Evolutionary conservation across 1,284 basidiomycete genomes (phyloP).

Genomic region (Volvariella volvacea): DNA sequence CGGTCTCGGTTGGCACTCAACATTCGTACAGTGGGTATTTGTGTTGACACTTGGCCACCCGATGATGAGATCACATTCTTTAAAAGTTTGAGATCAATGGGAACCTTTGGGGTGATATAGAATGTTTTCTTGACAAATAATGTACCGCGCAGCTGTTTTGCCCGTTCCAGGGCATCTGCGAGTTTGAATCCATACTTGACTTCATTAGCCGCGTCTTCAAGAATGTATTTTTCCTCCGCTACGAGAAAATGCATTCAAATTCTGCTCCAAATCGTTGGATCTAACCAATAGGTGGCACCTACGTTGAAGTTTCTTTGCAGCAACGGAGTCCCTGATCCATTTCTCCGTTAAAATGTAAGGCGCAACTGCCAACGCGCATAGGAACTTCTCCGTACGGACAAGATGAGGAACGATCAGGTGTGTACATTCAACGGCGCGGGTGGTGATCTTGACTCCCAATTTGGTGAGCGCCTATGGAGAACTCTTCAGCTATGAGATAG

Average conservation of each 20-base stretch:
- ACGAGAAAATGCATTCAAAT: conserved; percentile 8
- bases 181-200: conserved; percentile 60
- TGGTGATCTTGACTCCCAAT: conserved; percentile 58
- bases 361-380: conserved; percentile 59
- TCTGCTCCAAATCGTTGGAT: no score
- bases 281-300: no score
- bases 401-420: conserved; percentile 65
- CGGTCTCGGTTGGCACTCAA: conserved; percentile 43
- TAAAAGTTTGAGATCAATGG: conserved; percentile 48
- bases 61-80: conserved; percentile 58
- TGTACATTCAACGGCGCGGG: conserved; percentile 61
- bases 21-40: conserved; percentile 48
- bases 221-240: conserved; percentile 59
- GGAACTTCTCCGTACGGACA: conserved; percentile 78
- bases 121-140: conserved; percentile 63
- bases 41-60: conserved; percentile 61
- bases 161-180: conserved; percentile 47
- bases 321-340: conserved; percentile 61
- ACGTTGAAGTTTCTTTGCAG: conserved; percentile 57
- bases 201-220: conserved; percentile 58
- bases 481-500: conserved; percentile 3
- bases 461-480: conserved; percentile 44
- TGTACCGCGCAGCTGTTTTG: conserved; percentile 39
- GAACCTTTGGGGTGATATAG: conserved; percentile 62
- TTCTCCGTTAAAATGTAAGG: conserved; percentile 56